Evolutionary conservation across 1,284 basidiomycete genomes (phyloP).

Genomic region (Apiotrichum akiyoshidainum): DNA sequence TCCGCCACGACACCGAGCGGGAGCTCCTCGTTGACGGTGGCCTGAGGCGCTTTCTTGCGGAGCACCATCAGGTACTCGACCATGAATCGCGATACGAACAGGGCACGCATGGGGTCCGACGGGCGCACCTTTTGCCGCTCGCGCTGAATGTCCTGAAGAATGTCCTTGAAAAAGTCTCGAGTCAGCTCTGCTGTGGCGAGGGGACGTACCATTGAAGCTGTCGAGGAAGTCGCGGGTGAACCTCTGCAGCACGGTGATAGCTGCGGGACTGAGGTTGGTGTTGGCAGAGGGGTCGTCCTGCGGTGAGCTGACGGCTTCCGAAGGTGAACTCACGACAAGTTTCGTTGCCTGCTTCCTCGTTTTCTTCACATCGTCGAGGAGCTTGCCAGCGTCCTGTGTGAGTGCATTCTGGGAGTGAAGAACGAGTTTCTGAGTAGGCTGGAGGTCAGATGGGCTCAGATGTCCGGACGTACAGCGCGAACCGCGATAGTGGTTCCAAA

Average conservation of each 20-base stretch:
- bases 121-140: constrained; percentile 85
- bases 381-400: constrained; percentile 64
- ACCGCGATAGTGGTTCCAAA: constrained; percentile 90
- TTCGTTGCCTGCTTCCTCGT: constrained; percentile 61
- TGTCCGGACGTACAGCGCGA: constrained; percentile 54
- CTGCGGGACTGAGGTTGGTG: constrained; percentile 60
- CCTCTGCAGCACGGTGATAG: constrained; percentile 63
- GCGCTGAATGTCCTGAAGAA: constrained; percentile 88
- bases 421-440: constrained; percentile 53
- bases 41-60: constrained; percentile 26
- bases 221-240: constrained; percentile 71
- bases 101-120: constrained; percentile 79
- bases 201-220: constrained; percentile 73
- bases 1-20: constrained; percentile 73
- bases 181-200: constrained; percentile 6
- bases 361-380: constrained; percentile 76
- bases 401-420: constrained; percentile 81
- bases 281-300: constrained; percentile 55
- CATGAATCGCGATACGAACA: constrained; percentile 82
- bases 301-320: background rate
- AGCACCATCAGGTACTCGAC: constrained; percentile 77
- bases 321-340: constrained; percentile 46
- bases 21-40: constrained; percentile 43
- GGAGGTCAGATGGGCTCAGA: background rate
- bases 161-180: constrained; percentile 71